These are phyloP conservation scores for Xerophyta viscosa DNA, from an alignment of 106 monocot species.

Conservation along the genomic window DNA sequence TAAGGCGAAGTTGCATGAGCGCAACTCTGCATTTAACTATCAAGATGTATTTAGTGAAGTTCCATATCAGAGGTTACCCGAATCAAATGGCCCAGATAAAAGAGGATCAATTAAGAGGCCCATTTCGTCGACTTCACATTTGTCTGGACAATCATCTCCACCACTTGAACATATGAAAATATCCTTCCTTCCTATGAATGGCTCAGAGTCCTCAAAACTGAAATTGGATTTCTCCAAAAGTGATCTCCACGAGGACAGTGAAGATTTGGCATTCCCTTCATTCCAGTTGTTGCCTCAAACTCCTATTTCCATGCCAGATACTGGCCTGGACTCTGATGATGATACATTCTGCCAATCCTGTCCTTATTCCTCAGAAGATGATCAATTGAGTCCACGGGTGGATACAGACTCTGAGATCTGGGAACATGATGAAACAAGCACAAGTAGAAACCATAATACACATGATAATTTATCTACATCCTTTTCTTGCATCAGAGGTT, in stretches of 20 bases:
- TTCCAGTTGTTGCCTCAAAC: constrained; percentile 58
- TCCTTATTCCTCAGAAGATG: constrained; percentile 60
- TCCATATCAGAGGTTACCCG: constrained; percentile 10
- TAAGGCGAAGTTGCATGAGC: constrained; percentile 14
- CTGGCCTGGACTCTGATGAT: constrained; percentile 78
- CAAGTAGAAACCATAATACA: constrained; percentile 7
- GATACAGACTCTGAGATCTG: constrained; percentile 75
- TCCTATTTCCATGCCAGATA: constrained; percentile 16
- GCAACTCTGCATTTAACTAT: constrained; percentile 9
- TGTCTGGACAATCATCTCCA: constrained; percentile 53
- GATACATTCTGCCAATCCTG: constrained; percentile 86
- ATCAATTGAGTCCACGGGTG: constrained; percentile 38
- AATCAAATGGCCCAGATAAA: constrained; percentile 14
- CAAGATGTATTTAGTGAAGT: constrained; percentile 11
- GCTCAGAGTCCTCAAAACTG: constrained; percentile 26
- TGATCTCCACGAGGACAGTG: constrained; percentile 36
- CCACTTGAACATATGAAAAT: constrained; percentile 94
- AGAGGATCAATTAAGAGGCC: constrained; percentile 10
- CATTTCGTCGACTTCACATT: constrained; percentile 12
- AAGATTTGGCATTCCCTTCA: constrained; percentile 61
- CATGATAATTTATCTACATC: constrained; percentile 36
- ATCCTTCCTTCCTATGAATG: constrained; percentile 66
- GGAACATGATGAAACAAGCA: constrained; percentile 43
- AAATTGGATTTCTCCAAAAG: constrained; percentile 52
- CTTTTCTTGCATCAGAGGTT: constrained; percentile 19